These are phyloP conservation scores for Aquilaria sinensis DNA, from an alignment of 345 rosid species.

Conservation along the genomic window DNA sequence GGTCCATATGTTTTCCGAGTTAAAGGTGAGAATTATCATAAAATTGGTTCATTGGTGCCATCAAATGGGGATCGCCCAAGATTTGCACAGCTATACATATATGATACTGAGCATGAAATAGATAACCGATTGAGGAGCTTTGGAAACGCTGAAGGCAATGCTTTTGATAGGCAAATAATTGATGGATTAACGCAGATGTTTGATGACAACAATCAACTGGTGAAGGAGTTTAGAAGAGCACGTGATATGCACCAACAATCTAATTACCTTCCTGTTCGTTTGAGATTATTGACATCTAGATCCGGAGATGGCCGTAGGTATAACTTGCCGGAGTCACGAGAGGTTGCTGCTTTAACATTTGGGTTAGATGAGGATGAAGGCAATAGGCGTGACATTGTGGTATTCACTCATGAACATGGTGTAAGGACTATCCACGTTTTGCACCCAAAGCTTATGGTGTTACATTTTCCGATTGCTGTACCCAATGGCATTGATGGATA, in stretches of 20 bases:
- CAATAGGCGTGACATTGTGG: no score
- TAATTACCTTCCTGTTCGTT: no score
- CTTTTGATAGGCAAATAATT: neutral
- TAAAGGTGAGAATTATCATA: neutral
- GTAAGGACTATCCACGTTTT: no score
- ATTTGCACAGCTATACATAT: neutral
- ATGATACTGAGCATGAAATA: neutral
- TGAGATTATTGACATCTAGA: no score
- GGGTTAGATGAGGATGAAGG: no score
- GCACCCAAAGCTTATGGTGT: no score
- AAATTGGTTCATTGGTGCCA: neutral
- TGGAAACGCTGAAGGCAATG: neutral
- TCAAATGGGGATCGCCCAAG: neutral
- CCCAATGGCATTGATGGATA: no score
- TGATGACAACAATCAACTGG: neutral
- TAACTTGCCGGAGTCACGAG: no score
- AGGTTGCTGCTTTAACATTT: no score
- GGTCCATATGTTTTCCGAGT: neutral
- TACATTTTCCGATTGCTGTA: no score
- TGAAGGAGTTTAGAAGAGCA: neutral
- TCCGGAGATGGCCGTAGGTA: no score
- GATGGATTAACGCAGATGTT: neutral
- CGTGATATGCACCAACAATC: neutral
- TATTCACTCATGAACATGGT: no score
- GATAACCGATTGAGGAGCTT: neutral